These are phyloP conservation scores for Suillus ampliporus DNA, from an alignment of 768 basidiomycete species.

Conservation along the genomic window DNA sequence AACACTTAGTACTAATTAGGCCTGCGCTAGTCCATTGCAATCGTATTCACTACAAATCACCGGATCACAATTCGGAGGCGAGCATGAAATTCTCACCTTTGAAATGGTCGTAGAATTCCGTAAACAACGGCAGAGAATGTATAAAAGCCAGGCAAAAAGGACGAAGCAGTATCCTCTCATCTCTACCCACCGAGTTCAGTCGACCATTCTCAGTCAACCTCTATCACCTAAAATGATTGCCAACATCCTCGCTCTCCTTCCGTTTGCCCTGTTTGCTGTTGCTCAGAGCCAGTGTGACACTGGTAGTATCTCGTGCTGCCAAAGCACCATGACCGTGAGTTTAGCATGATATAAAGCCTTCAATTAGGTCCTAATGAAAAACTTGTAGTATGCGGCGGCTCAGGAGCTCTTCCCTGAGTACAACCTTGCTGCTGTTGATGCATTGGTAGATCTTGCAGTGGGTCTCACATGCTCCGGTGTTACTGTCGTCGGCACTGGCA, in stretches of 20 bases:
- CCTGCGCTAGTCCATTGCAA: no score
- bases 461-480: slow-evolving; percentile 6
- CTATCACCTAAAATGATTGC: not conserved
- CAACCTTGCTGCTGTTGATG: not conserved
- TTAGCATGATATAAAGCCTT: not conserved
- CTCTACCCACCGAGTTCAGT: not conserved
- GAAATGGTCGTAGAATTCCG: no score
- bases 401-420: fast-evolving
- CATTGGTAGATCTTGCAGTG: not conserved
- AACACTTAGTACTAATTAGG: no score
- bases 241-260: not conserved
- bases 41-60: no score
- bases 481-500: not conserved
- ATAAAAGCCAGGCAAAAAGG: not conserved
- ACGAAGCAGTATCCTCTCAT: not conserved
- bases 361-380: not conserved
- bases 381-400: not conserved
- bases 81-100: no score
- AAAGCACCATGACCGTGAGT: slow-evolving; percentile 2
- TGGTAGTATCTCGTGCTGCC: slow-evolving; percentile 2
- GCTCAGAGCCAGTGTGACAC: slow-evolving; percentile 8
- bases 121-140: not conserved
- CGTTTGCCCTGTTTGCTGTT: not conserved
- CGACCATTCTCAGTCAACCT: not conserved
- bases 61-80: no score